Base-by-base conservation (phyloP, 768 basidiomycete genomes). In the Hydnum rufescens region DNA sequence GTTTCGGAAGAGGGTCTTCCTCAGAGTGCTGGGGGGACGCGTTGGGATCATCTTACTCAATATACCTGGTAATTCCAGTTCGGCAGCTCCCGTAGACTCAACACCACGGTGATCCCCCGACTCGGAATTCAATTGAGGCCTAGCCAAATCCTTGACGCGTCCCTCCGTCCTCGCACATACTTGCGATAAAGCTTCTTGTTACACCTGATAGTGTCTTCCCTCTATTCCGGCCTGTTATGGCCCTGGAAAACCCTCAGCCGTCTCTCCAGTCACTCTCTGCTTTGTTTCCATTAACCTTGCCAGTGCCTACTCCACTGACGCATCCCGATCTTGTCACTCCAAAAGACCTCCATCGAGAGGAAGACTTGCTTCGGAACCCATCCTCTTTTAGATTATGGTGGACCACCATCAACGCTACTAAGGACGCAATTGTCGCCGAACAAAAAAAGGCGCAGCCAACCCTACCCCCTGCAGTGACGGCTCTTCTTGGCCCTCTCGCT, bases 361-460 rank as follows among this genome's bases (percentile, higher is more conserved):
- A 97, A 65, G 92, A 97, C 66, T 74, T 97, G 4, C 69, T 89
- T 32, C 75, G 87, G 56, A 96, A 96, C 64, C 86, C 89, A 5
- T 73, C 75, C 32, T 93, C 89, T 31, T 89, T 93, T 65, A 75
- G 86, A 34, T 79, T 85, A 60, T 97, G 95, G 95, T 85, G 88
- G 77, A 69, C 79, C 1, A 85, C 88, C 57, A 82, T 97, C 58
- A 72, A 76, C 58, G 71, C 75, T 32, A 73, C 85, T 44, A 75
- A 75, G 60, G 87, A 92, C 57, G 70, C 73, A 16, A 76, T 76
- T 58, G 63, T 64, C 44, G 63, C 74, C 3, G 68, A 72, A 48
- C 71, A 75, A 57, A 83, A 78, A 63, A 66, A 69, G 3, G 78
- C 82, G 44, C 60, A 70, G 2, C 60, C 68, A 25, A 64, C 74